phyloP scores from a whole-genome alignment of 345 rosid genomes.

The Populus tremula region DNA sequence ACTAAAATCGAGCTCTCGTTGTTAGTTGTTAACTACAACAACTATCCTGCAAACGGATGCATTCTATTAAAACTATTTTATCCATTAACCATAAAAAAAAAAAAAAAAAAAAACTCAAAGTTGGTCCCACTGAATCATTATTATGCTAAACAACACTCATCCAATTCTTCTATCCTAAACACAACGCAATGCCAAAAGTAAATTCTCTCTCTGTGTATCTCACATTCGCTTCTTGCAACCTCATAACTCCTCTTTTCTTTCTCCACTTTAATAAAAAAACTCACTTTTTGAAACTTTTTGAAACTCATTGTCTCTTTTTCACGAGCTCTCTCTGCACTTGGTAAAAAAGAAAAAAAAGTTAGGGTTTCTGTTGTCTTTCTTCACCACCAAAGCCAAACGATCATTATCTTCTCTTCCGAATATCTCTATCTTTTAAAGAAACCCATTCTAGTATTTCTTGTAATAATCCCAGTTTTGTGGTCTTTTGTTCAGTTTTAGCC shows the following conservation, averaged over 20 bases:
- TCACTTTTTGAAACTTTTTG: neutral
- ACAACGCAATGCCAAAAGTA: neutral
- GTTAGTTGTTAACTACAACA: neutral
- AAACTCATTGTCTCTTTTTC: neutral
- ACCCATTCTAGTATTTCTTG: neutral
- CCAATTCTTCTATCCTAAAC: neutral
- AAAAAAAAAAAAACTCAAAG: no score
- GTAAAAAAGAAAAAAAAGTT: neutral
- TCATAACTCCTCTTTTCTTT: neutral
- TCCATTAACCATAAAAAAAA: neutral
- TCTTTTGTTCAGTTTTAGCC: neutral
- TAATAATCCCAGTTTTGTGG: neutral
- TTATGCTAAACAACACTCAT: neutral
- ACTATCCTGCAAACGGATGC: neutral
- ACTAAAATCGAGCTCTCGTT: no score
- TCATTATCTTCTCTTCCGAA: neutral
- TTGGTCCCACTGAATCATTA: neutral
- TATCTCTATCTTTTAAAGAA: neutral
- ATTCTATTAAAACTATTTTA: no score
- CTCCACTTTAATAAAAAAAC: neutral
- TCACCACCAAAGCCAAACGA: neutral
- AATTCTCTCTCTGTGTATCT: neutral
- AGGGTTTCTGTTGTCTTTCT: neutral
- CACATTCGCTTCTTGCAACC: neutral
- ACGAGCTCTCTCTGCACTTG: neutral